phyloP scores from a whole-genome alignment of 2,329 filamentous ascomycete genomes.

The Diaporthe vexans region DNA sequence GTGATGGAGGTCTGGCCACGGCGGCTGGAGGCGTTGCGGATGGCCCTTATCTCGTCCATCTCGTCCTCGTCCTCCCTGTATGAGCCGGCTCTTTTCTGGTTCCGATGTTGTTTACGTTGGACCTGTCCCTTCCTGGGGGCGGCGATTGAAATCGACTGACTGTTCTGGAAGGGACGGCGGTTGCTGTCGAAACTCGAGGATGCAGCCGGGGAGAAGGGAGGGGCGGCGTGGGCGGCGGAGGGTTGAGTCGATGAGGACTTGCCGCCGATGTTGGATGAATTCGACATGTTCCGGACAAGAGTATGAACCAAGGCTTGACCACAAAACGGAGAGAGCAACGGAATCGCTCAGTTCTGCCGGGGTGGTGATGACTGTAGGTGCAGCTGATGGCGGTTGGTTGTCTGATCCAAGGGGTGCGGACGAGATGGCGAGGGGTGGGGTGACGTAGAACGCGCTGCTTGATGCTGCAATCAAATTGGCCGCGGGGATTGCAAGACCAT shows the following conservation, averaged over 20 bases:
- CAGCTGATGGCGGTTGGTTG: slow-evolving; percentile 16
- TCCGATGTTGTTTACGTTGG: slow-evolving; percentile 85
- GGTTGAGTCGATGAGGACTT: slow-evolving; percentile 64
- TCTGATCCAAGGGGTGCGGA: background rate
- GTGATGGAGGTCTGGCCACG: slow-evolving; percentile 98
- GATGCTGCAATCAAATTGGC: slow-evolving; percentile 25
- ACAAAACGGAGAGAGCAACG: background rate
- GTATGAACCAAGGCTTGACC: background rate
- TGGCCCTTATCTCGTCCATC: slow-evolving; percentile 81
- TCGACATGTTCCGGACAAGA: slow-evolving; percentile 45
- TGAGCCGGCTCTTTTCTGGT: slow-evolving; percentile 77
- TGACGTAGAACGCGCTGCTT: slow-evolving; percentile 25
- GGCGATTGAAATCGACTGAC: slow-evolving; percentile 51
- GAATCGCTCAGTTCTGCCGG: background rate
- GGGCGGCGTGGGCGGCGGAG: slow-evolving; percentile 57
- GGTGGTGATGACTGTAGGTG: slow-evolving; percentile 5
- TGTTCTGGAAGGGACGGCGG: slow-evolving; percentile 61
- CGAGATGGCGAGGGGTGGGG: slow-evolving; percentile 15
- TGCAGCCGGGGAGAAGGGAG: slow-evolving; percentile 57
- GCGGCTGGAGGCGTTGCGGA: slow-evolving; percentile 73
- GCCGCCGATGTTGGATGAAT: slow-evolving; percentile 57
- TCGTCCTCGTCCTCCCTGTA: slow-evolving; percentile 81
- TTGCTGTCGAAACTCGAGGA: slow-evolving; percentile 64
- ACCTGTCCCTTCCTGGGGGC: slow-evolving; percentile 82
- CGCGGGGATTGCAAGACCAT: slow-evolving; percentile 11